Evolutionary conservation across 148 eudicot genomes (phyloP), one percentile per base, ranked within the genome.

Genomic region (Rhododendron simsii): DNA sequence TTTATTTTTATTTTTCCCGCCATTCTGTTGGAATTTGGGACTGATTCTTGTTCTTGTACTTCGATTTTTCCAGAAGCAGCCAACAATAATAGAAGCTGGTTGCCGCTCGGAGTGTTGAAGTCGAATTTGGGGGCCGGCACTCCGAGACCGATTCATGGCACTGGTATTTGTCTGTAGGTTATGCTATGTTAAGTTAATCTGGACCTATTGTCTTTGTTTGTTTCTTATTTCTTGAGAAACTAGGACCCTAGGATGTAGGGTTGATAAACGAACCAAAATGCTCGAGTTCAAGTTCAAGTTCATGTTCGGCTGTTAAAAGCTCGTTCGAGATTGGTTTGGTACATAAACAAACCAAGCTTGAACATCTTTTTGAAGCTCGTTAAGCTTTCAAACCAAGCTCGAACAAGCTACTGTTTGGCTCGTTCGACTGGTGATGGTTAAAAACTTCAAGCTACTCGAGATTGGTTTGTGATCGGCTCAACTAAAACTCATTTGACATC

Each of bases 141-240:
- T 7, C 45, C 84, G 11, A 90, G 99, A 82, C 86, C 86, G 9
- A 90, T 96, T 87, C 99, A 96, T 90, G 91, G 92, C 85, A 93
- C 98, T 84, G 95, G 98, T 96, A 93, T 84, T 76, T 35, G 53
- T 53, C 16, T 63, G 23, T 45, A 5, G 21, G 14, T 82, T 59
- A 26, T 82, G 37, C 83, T 50, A 2, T 80, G 7, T 26, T 28
- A 13, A 80, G 15, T 28, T 80, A 69, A 5, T 30, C 7, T 57
- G 15, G 71, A 18, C 23, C 39, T 85, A n/a, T 21, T 13, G 0
- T 9, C 6, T 8, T 77, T 87, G 47, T 33, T 7, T 80, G 33
- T 14, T 23, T 75, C 20, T n/a, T 30, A 55, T 16, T 55, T 53
- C 57, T 12, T 53, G 4, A 73, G 74, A 82, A 57, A 39, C 76